Evolutionary conservation across 352 stramenopile genomes (phyloP).

Genomic region (Globisporangium lucens): DNA sequence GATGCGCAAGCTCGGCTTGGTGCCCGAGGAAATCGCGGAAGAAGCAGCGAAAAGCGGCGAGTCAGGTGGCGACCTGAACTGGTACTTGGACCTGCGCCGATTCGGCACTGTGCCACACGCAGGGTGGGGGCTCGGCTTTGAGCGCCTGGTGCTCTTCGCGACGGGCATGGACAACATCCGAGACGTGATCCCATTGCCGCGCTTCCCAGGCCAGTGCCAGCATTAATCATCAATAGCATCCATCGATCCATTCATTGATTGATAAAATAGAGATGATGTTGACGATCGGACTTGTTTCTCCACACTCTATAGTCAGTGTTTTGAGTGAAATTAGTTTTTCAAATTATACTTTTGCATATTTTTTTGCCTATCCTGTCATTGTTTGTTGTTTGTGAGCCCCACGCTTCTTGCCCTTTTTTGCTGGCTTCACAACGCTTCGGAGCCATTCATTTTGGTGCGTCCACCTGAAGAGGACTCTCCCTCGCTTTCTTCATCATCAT

Average conservation of each 20-base stretch:
- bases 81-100: conserved; percentile 97
- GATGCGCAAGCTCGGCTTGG: conserved; percentile 50
- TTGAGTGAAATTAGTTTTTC: conserved; percentile 10
- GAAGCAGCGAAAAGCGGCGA: conserved; percentile 34
- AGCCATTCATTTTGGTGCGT: background rate
- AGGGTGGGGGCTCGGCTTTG: conserved; percentile 98
- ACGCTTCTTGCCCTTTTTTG: background rate
- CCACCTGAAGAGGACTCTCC: conserved; percentile 1
- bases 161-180: conserved; percentile 99
- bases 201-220: conserved; percentile 94
- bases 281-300: background rate
- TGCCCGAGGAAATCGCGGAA: conserved; percentile 61
- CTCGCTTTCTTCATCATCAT: conserved; percentile 9
- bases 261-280: background rate
- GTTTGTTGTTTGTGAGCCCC: background rate
- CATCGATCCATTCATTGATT: background rate
- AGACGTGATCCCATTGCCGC: conserved; percentile 96
- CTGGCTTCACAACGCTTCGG: background rate
- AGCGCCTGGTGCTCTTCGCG: conserved; percentile 97
- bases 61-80: conserved; percentile 77
- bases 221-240: conserved; percentile 19
- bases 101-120: conserved; percentile 97
- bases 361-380: conserved; percentile 7
- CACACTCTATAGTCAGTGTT: background rate
- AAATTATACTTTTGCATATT: conserved; percentile 14